Evolutionary conservation across 768 basidiomycete genomes (phyloP).

Genomic region (Trametes cubensis): DNA sequence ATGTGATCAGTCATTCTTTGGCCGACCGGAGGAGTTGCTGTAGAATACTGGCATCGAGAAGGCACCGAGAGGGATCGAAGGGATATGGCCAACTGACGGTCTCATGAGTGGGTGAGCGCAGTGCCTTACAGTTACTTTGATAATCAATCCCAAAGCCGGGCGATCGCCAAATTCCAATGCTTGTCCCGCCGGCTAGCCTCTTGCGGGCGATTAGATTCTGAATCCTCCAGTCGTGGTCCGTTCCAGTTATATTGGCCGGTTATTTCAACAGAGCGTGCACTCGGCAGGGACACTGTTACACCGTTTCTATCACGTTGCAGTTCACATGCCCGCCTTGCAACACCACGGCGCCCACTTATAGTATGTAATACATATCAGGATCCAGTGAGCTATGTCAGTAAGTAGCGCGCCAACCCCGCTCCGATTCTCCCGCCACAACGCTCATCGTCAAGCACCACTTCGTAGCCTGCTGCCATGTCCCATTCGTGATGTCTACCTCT

Average conservation of each 20-base stretch:
- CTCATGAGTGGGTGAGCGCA: too few relatives aligned
- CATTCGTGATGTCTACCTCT: too few relatives aligned
- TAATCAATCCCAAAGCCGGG: slow-evolving; percentile 1
- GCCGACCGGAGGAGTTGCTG: slow-evolving; percentile 8
- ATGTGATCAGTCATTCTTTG: slow-evolving; percentile 19
- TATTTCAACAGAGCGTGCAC: neutral
- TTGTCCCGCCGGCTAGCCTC: slow-evolving; percentile 5
- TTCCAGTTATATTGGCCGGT: slow-evolving; percentile 7
- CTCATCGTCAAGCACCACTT: too few relatives aligned
- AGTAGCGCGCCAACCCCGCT: too few relatives aligned
- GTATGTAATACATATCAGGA: too few relatives aligned
- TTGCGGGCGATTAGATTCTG: slow-evolving; percentile 1
- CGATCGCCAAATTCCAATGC: slow-evolving; percentile 9
- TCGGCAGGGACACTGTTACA: neutral
- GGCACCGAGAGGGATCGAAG: neutral
- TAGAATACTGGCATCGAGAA: neutral
- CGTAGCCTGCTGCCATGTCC: too few relatives aligned
- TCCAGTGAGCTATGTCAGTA: too few relatives aligned
- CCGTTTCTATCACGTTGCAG: neutral
- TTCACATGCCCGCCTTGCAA: neutral
- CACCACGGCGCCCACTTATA: too few relatives aligned
- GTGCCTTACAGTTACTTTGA: slow-evolving; percentile 1
- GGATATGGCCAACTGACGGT: neutral
- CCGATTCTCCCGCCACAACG: too few relatives aligned
- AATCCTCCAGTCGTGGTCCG: neutral